These are phyloP conservation scores for Scenedesmus sp. DNA, from an alignment of 163 green algal genomes.

Conservation along the genomic window DNA sequence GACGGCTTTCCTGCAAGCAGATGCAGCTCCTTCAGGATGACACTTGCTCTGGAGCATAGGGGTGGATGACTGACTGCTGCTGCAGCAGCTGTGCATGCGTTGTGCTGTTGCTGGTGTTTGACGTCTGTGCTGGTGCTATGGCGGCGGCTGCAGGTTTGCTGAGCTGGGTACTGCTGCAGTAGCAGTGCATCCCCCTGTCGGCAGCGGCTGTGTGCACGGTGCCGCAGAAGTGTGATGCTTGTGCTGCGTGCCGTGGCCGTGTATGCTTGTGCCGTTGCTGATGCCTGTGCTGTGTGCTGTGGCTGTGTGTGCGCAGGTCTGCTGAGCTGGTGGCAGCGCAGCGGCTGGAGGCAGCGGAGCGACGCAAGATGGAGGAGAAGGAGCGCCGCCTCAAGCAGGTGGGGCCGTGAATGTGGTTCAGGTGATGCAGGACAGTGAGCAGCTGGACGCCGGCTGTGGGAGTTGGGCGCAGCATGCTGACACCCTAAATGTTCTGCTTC, in stretches of 20 bases:
- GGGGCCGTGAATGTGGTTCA: background rate
- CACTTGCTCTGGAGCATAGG: no score
- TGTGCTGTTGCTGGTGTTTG: background rate
- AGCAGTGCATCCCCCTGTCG: background rate
- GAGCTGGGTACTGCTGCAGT: background rate
- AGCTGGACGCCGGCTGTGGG: background rate
- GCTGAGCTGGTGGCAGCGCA: conserved; percentile 87
- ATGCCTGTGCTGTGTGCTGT: no score
- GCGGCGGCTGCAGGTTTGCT: background rate
- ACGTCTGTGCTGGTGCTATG: background rate
- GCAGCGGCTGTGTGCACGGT: background rate
- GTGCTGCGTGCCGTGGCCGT: no score
- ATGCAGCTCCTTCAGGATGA: background rate
- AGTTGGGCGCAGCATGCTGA: no score
- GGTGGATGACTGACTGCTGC: background rate
- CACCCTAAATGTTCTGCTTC: background rate
- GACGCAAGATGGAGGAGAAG: conserved; percentile 86
- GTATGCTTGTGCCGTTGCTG: no score
- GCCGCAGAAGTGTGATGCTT: no score
- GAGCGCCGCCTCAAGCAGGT: conserved; percentile 74
- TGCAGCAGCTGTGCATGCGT: background rate
- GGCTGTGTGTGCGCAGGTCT: background rate
- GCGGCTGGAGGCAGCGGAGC: conserved; percentile 88
- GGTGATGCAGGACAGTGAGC: no score
- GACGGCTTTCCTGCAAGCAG: background rate